Percentiles rank a stretch among this genome's conserved stretches.
Evolutionary conservation across 1,284 basidiomycete genomes (phyloP).

Genomic region (Tilletiaria anomala): DNA sequence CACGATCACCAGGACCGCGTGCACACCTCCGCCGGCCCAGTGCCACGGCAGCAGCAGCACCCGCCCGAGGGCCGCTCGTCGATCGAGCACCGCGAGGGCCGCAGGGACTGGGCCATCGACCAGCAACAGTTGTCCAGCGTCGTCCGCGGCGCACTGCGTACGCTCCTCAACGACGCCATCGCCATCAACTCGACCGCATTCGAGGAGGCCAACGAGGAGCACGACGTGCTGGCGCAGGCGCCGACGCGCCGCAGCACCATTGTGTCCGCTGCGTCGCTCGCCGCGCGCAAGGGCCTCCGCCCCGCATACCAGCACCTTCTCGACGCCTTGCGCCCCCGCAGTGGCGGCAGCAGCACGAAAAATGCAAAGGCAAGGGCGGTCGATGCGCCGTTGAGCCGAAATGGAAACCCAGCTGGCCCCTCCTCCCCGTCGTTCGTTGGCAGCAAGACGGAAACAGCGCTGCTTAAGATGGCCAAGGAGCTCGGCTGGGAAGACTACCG

Average conservation of each 20-base stretch:
- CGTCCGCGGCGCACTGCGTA: constrained; percentile 52
- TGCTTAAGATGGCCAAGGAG: constrained; percentile 76
- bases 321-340: background rate
- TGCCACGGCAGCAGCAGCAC: no score
- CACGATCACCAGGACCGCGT: constrained; percentile 59
- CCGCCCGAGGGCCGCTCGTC: constrained; percentile 8
- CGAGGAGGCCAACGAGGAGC: constrained; percentile 49
- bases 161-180: constrained; percentile 70
- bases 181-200: constrained; percentile 92
- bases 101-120: constrained; percentile 75
- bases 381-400: no score
- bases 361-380: background rate
- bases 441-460: constrained; percentile 89
- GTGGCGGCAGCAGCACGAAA: background rate
- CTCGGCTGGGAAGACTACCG: constrained; percentile 68
- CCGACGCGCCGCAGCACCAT: background rate
- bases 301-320: background rate
- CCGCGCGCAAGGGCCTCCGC: constrained; percentile 1
- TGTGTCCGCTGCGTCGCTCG: background rate
- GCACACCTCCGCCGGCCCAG: constrained; percentile 55
- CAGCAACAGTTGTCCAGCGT: constrained; percentile 44
- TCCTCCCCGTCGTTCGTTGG: constrained; percentile 55
- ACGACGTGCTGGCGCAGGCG: constrained; percentile 42
- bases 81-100: constrained; percentile 5
- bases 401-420: background rate